Percentiles rank a stretch among this genome's conserved stretches.
These are phyloP conservation scores for Bipolaris oryzae DNA, from an alignment of 2,329 filamentous ascomycete genomes.

Conservation along the genomic window DNA sequence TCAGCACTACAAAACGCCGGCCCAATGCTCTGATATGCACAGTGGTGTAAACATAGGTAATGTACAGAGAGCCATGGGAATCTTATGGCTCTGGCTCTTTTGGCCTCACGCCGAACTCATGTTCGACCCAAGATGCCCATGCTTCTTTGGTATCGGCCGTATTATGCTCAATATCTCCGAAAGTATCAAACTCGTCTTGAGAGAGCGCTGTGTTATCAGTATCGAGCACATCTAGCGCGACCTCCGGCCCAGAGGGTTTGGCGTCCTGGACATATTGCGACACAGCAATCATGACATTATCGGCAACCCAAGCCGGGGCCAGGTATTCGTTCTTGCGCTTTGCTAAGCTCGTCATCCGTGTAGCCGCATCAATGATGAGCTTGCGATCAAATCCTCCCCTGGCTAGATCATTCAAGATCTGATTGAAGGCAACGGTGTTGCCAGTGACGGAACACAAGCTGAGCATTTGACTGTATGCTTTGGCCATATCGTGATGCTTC, in stretches of 20 bases:
- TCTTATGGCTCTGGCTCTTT: slow-evolving; percentile 26
- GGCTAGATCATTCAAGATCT: slow-evolving; percentile 37
- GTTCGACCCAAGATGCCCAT: slow-evolving; percentile 38
- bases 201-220: slow-evolving; percentile 14
- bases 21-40: slow-evolving; percentile 9
- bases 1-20: not conserved
- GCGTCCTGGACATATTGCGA: slow-evolving; percentile 31
- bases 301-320: slow-evolving; percentile 40
- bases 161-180: not conserved
- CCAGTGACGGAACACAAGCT: slow-evolving; percentile 40
- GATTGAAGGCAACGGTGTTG: slow-evolving; percentile 42
- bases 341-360: slow-evolving; percentile 20
- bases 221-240: slow-evolving; percentile 3
- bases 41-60: slow-evolving; percentile 4
- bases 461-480: slow-evolving; percentile 43
- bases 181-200: slow-evolving; percentile 5
- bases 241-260: slow-evolving; percentile 2
- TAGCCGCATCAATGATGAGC: slow-evolving; percentile 29
- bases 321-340: slow-evolving; percentile 19
- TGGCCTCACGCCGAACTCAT: slow-evolving; percentile 35
- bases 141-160: slow-evolving; percentile 17
- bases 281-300: slow-evolving; percentile 43
- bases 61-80: slow-evolving; percentile 4
- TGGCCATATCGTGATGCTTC: slow-evolving; percentile 29
- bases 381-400: slow-evolving; percentile 34